phyloP scores from a whole-genome alignment of 1,284 basidiomycete genomes.

The Irpex lacteus region DNA sequence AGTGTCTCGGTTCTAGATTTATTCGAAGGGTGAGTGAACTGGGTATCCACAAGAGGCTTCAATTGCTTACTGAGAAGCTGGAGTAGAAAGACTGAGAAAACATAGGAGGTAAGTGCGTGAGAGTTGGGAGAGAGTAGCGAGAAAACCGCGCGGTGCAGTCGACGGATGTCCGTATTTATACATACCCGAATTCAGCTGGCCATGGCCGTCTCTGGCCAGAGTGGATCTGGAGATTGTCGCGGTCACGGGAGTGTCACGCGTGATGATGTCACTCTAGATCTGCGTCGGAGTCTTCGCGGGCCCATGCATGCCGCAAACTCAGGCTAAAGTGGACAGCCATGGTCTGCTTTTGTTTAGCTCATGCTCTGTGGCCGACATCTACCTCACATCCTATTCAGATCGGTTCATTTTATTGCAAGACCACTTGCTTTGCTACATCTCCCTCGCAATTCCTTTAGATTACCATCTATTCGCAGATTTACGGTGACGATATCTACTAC shows the following conservation, averaged over 20 bases:
- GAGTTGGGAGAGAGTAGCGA: no score
- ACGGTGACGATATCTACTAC: not conserved
- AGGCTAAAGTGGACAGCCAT: not conserved
- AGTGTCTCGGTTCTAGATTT: no score
- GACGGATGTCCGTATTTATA: no score
- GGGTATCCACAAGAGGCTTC: no score
- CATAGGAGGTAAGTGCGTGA: no score
- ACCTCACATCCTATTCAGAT: not conserved
- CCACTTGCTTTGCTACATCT: not conserved
- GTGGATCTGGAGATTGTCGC: not conserved
- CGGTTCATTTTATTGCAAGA: not conserved
- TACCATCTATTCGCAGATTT: not conserved
- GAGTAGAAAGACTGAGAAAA: no score
- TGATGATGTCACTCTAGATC: not conserved
- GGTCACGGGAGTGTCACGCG: not conserved
- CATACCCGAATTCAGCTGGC: no score
- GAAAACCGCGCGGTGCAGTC: no score
- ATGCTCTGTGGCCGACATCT: not conserved
- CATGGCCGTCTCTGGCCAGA: no score
- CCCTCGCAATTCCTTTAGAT: not conserved
- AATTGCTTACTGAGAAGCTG: no score
- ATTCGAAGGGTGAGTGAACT: no score
- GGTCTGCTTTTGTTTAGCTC: not conserved
- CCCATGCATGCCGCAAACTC: not conserved
- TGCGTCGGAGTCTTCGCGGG: no score